Evolutionary conservation across 1,284 basidiomycete genomes (phyloP), one percentile per base, ranked within the genome.

Genomic region (Pseudozyma tsukubaensis): DNA sequence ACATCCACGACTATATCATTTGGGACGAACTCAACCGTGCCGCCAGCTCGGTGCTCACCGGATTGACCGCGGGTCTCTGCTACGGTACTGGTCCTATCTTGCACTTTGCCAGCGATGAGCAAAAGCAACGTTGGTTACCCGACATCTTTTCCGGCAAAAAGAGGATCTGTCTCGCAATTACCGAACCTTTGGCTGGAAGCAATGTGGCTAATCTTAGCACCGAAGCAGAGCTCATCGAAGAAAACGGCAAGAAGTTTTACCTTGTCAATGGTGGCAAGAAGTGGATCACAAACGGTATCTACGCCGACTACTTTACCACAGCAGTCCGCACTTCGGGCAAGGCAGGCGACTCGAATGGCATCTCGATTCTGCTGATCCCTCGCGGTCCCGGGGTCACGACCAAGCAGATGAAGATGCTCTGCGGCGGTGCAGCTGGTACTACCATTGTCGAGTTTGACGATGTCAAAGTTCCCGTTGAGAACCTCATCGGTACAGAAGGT

Each of bases 301-400:
- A 80, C 47, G 77, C 79, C 21, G 81, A 78, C 61, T 79, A 55
- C 37, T 79, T 80, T 53, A 83, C 79, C n/a, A 82, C 81, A 3
- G 82, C 84, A 0, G 85, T 85, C 11, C 77, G 85, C n/a, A 85
- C 85, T 0, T 83, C 81, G 2, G 85, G 84, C 43, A 85, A 85
- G 48, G 64, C 81, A 0, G 81, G 81, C 29, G 85, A 85, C n/a
- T 70, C 81, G 19, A 56, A 60, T 3, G 85, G 85, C 8, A 77
- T 86, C 53, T 83, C 83, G 12, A 64, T 86, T 19, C 69, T 86
- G 19, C 59, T 85, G 14, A 81, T 86, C 32, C 79, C 79, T 14
- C 59, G 76, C 9, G 59, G 64, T 13, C 59, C 73, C 18, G 80
- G 79, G 13, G 74, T 73, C 19, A 69, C 57, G 3, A 83, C 84